These are phyloP conservation scores for Claviceps sorghi DNA, from an alignment of 2,329 filamentous ascomycete species.

Conservation along the genomic window DNA sequence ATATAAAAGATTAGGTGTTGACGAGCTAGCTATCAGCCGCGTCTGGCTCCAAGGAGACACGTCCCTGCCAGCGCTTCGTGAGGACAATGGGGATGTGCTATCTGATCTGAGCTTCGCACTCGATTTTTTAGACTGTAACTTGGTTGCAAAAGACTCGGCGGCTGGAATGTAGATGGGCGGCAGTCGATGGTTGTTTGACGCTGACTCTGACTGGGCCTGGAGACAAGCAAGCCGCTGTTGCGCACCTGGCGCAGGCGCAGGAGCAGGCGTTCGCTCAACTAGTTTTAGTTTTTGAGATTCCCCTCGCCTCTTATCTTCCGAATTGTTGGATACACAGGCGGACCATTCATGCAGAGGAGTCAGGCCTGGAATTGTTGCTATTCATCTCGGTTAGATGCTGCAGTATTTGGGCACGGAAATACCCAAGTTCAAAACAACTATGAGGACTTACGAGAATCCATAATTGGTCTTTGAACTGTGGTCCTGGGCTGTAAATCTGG, in stretches of 20 bases:
- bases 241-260: background rate
- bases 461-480: conserved; percentile 49
- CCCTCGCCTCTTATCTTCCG: conserved; percentile 6
- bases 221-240: conserved; percentile 26
- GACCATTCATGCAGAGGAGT: conserved; percentile 51
- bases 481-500: conserved; percentile 54
- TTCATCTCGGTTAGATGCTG: conserved; percentile 8
- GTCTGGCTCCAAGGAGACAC: conserved; percentile 32
- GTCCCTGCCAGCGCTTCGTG: conserved; percentile 28
- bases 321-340: conserved; percentile 36
- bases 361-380: conserved; percentile 53
- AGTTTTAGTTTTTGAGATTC: conserved; percentile 11
- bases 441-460: conserved; percentile 52
- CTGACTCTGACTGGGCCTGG: conserved; percentile 15
- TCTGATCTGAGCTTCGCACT: conserved; percentile 31
- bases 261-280: conserved; percentile 11
- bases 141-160: conserved; percentile 5
- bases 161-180: conserved; percentile 42
- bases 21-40: conserved; percentile 23
- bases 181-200: conserved; percentile 25
- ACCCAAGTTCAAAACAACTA: background rate
- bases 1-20: conserved; percentile 24
- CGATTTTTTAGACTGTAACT: conserved; percentile 22
- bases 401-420: background rate
- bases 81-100: conserved; percentile 26